A percentile compares a stretch with the other conserved stretches of the same genome.
These are phyloP conservation scores for Microcera coccophila DNA, from an alignment of 2,329 filamentous ascomycete genomes.

Conservation along the genomic window DNA sequence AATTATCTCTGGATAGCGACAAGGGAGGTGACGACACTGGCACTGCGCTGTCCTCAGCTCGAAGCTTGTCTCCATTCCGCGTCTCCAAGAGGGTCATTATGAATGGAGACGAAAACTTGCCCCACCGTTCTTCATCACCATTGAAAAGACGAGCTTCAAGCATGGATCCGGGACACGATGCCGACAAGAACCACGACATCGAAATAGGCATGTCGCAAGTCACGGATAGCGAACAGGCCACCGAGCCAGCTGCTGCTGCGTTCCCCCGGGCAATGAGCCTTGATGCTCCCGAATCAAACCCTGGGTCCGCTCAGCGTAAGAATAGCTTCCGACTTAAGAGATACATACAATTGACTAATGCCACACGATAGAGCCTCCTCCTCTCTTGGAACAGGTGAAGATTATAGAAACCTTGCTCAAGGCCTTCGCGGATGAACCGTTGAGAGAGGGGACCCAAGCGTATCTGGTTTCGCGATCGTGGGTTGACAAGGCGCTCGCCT, in stretches of 20 bases:
- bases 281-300: constrained; percentile 32
- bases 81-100: constrained; percentile 53
- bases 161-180: constrained; percentile 51
- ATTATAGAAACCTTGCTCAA: constrained; percentile 62
- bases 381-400: constrained; percentile 61
- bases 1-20: constrained; percentile 55
- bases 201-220: constrained; percentile 39
- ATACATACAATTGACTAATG: constrained; percentile 12
- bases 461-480: constrained; percentile 77
- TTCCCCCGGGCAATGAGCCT: constrained; percentile 41
- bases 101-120: constrained; percentile 55
- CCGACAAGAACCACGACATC: constrained; percentile 41
- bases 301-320: constrained; percentile 28
- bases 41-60: constrained; percentile 36
- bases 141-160: constrained; percentile 61
- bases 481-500: constrained; percentile 68
- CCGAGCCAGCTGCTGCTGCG: constrained; percentile 14
- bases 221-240: constrained; percentile 11
- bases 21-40: constrained; percentile 46
- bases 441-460: constrained; percentile 69
- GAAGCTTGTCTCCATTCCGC: constrained; percentile 52
- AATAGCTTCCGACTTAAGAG: constrained; percentile 1
- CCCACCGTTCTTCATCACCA: constrained; percentile 61
- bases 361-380: constrained; percentile 29
- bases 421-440: constrained; percentile 47